Evolutionary conservation across 495 filamentous ascomycete species (phyloP), one percentile per base, ranked within the genome.

Genomic region (Penicillium flavigenum): DNA sequence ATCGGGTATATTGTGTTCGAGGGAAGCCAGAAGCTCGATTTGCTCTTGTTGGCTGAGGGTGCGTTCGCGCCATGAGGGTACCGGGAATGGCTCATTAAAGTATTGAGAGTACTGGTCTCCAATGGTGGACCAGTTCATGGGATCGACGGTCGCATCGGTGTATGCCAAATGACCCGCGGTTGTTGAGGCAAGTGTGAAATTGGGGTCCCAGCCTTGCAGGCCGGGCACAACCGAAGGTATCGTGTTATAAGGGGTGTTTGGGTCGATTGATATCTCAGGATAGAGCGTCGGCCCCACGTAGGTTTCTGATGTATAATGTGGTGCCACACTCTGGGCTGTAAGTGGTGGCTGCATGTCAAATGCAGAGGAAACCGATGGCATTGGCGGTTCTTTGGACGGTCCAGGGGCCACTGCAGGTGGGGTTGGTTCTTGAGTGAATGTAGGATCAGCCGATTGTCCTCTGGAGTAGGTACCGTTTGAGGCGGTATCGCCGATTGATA

Each of bases 21-120:
- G 68, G 38, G 82, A 80, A 31, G 81, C 76, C 84, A 89, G 85
- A 50, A 91, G 70, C 72, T 90, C 85, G 42, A 84, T 69, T 68
- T 90, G 88, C 67, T 89, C 85, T 63, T 88, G 79, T 52, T 88
- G 84, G 45, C 81, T 88, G 51, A 91, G 72, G 41, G 86, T 88
- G 43, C 84, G 82, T 42, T 83, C 79, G 10, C 86, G 76, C 66
- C 79, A 73, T 29, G 77, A 56, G 61, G 70, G 66, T 47, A 74
- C 31, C 39, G 79, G 67, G 51, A 72, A 77, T 6, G 77, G 71
- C 45, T 76, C 77, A 36, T 76, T 71, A 48, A 78, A 74, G 56
- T 80, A 81, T 51, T 79, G 77, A 19, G 78, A 81, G 51, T 79
- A 80, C 47, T 80, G 76, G 31, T 78, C 76, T 7, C 71, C 76